Evolutionary conservation across 352 stramenopile genomes (phyloP), one percentile per base, ranked within the genome.

Genomic region (Phytophthora europaea): DNA sequence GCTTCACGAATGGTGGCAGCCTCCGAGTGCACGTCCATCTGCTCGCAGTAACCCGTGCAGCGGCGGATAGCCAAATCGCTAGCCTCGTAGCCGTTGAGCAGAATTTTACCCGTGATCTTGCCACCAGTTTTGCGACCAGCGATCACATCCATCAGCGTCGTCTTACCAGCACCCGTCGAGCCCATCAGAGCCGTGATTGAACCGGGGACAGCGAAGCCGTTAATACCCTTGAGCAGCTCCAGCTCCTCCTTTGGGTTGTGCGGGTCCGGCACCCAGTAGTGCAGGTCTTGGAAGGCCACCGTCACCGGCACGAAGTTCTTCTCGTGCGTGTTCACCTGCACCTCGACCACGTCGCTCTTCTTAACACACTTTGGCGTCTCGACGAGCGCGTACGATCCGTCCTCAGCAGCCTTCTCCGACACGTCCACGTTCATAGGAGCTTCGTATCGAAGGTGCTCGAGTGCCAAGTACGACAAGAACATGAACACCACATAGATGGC

Each of bases 11-110:
- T 58, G 40, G 63, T 70, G 31, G 63, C 53, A 3, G 89, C 95
- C 58, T 94, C 82, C 26, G 88, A 87, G 48, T 98, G 85, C 31
- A 92, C 89, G 67, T 98, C 94, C 75, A 98, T 95, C 70, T 98
- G 94, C 61, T 86, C 81, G 31, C 81, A 88, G 75, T 88, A 88
- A 9, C 79, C 81, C 38, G 80, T 87, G 62, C 74, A 82, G 1
- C 80, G 80, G 43, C 76, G 79, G 34, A 87, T 87, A 43, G 80
- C 73, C 38, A 87, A 66, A 33, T 83, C 73, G 26, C 57, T 84
- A 6, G 78, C 80, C 13, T 75, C 70, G 70, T 76, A 81, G 52
- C 80, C 80, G 54, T 86, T 89, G 15, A 74, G 71, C 15, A 82
- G 26, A 10, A 53, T 53, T 16, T 31, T 53, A 6, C 47, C 47